Percentiles rank a stretch among this genome's conserved stretches.
Conservation (phyloP, 2,329 filamentous ascomycete species). For the Mariannaea elegans region DNA sequence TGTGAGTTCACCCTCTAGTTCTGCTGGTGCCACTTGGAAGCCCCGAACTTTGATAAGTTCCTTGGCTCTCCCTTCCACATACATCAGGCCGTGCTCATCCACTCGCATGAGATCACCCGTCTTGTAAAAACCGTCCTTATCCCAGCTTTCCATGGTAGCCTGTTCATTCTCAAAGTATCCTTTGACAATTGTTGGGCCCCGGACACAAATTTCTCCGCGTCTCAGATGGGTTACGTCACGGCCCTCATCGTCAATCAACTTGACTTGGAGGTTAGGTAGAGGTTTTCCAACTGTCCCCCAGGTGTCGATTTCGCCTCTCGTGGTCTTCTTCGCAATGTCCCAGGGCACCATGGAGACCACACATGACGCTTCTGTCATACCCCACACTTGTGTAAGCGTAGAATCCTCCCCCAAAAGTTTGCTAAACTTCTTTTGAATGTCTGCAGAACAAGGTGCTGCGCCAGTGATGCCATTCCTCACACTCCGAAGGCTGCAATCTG, state of each 20-base stretch:
- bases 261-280: neutral
- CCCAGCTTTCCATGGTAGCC: neutral
- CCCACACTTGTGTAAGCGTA: neutral
- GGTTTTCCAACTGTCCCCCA: constrained; percentile 1
- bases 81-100: neutral
- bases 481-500: neutral
- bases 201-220: neutral
- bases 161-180: neutral
- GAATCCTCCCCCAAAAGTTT: neutral
- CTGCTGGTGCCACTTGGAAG: constrained; percentile 7
- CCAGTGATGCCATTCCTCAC: neutral
- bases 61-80: neutral
- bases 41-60: constrained; percentile 6
- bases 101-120: constrained; percentile 1
- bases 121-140: neutral
- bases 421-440: neutral
- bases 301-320: neutral
- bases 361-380: constrained; percentile 1
- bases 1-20: neutral
- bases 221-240: neutral
- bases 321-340: neutral
- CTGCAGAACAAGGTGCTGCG: neutral
- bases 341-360: neutral
- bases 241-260: neutral
- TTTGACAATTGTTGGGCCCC: neutral